Evolutionary conservation across 75 land plant species (phyloP), one percentile per base, ranked within the genome.

Genomic region (Adiantum capillusveneris): DNA sequence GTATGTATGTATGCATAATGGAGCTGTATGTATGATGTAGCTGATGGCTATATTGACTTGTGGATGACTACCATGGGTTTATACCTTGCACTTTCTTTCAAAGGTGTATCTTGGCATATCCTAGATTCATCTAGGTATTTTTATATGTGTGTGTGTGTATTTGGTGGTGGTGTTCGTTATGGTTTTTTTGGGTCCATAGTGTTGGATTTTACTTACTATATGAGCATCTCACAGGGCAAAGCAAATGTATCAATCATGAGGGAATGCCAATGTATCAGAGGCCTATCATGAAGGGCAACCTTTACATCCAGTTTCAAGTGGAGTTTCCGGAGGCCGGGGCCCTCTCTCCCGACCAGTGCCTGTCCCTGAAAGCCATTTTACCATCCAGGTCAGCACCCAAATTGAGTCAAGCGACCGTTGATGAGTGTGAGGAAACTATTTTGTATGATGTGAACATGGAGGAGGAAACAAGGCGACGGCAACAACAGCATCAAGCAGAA

Each of bases 371-470:
- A 60, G 28, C 34, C 2, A 43, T 72, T n/a, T 58, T 83, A 13
- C 81, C 87, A 0, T 53, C 69, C 5, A 71, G 58, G 39, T 56
- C 75, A 31, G n/a, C 57, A 25, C 57, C 19, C 36, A 56, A 60
- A 5, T 20, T 83, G 57, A 31, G 78, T 0, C 76, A 53, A 2
- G 83, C 75, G 84, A 79, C 80, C 49, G 42, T 86, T 27, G 84
- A 86, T 44, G 87, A 86, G 19, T 80, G 87, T 61, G 90, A 83
- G 48, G 87, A 86, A 69, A 83, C 84, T 1, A 86, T 77, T 1
- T 16, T 83, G 60, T 66, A 72, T 30, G 90, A 86, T 67, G 87
- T 86, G 3, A 80, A 86, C 55, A 77, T 83, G 16, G 87, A 80
- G 20, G 79, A 86, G 1, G 84, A 77, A 49, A 69, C 74, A 79